Base-by-base conservation (phyloP, 345 rosid species). In the Kandelia obovata region DNA sequence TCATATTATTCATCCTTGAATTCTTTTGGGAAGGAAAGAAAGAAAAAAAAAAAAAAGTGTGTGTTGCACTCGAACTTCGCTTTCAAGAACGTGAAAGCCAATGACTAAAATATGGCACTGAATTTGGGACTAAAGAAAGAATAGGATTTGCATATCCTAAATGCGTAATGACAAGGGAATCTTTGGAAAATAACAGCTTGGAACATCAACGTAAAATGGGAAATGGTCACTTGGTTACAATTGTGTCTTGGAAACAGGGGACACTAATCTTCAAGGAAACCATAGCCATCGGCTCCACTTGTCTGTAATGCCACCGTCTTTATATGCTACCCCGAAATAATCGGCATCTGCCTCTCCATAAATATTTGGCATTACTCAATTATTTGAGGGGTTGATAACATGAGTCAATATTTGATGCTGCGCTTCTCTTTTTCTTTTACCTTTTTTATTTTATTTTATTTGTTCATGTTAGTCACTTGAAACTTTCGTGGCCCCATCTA, bases 211-310 rank as follows among this genome's bases (percentile, higher is more conserved):
- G 13, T 53, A 64, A 60, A 19, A 70, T 73, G 77, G 71, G 31
- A 49, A 68, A 65, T 66, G 58, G 75, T 64, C 69, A 39, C 19
- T 21, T 37, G 64, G 30, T 34, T 46, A 52, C 43, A 32, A 75
- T 47, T 53, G 47, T 78, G 80, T 67, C 73, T 20, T 25, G 58
- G 1, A 30, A 49, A 62, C 23, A 67, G 75, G 79, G 56, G 72
- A 73, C 73, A 77, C 37, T 32, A 30, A 60, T 39, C 55, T 67
- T 59, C 51, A 67, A 74, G 73, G 57, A 66, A 52, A 75, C 77
- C 61, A 43, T 21, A 30, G 32, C 49, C 23, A 23, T 28, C 34
- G 30, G 69, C 53, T 58, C 57, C n/a, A 66, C 66, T n/a, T 53
- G 19, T 56, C 28, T 23, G 16, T 10, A 56, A 61, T 39, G 65